Evolutionary conservation across 2,329 filamentous ascomycete genomes (phyloP), one percentile per base, ranked within the genome.

Genomic region (Pseudogymnoascus verrucosus): DNA sequence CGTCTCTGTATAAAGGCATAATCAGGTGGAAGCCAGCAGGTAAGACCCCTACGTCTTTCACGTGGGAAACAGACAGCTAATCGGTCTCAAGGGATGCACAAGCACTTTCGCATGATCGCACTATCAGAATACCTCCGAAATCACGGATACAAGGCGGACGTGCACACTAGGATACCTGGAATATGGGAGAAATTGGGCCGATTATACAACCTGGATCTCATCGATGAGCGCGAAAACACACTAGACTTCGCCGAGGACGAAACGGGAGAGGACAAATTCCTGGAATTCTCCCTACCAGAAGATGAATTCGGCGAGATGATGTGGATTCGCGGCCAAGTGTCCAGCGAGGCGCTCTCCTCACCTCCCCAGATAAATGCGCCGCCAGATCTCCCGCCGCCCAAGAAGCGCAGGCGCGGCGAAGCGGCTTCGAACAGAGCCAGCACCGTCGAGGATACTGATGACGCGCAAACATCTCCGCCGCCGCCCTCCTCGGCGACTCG

Each of bases 11-110:
- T 78, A 97, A 97, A 74, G 91, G 88, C 62, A 89, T 98, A 68
- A 93, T 98, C 68, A 84, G 88, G 73, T 96, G 90, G 89, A 99
- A 99, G 74, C 95, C 95, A n/a, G 93, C 93, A 42, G 93, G 92
- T 91, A 73, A 68, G 76, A 28, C 19, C 16, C n/a, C 2, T 31
- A 14, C n/a, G 1, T 2, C n/a, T 57, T 57, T 21, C 51, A 57
- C 51, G 11, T 21, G 51, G 34, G 14, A 61, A n/a, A 59, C 23
- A 6, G 40, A 60, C 37, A 44, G n/a, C 19, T n/a, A 59, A 42
- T 57, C 34, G 34, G 5, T 36, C 28, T 34, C 51, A 67, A 90
- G 90, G 92, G 65, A 90, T 96, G 82, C 92, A 96, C 78, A 96
- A 93, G 74, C 91, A 96, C 75, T 96, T 96, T 73, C 88, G 91